Percentiles rank a stretch among this genome's conserved stretches.
These are phyloP conservation scores for Handroanthus guayacan DNA, from an alignment of 257 asterid species.

Conservation along the genomic window DNA sequence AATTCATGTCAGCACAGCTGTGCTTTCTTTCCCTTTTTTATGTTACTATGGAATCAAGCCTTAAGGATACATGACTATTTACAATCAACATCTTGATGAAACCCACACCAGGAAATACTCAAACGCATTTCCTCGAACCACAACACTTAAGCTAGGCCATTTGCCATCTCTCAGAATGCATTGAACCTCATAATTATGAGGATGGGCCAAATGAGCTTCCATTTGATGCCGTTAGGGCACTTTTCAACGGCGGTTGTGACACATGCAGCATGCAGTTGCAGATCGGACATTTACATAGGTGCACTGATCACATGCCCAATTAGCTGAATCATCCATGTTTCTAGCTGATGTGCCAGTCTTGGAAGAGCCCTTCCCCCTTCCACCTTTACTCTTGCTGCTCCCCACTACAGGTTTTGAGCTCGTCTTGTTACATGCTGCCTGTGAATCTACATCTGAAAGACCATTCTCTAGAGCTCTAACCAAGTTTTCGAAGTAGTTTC, in stretches of 20 bases:
- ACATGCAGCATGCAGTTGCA: slow-evolving; percentile 56
- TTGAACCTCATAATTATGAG: slow-evolving; percentile 1
- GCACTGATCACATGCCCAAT: slow-evolving; percentile 75
- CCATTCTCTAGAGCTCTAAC: slow-evolving; percentile 93
- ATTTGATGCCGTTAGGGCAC: neutral
- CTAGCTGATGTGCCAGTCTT: slow-evolving; percentile 51
- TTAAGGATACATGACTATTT: slow-evolving; percentile 37
- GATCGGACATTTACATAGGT: slow-evolving; percentile 54
- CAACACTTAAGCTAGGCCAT: slow-evolving; percentile 3
- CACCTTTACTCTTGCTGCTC: slow-evolving; percentile 73
- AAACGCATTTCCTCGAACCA: slow-evolving; percentile 24
- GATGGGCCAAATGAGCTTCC: neutral
- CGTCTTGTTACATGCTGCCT: slow-evolving; percentile 53
- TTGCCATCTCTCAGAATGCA: slow-evolving; percentile 13
- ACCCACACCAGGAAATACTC: slow-evolving; percentile 24
- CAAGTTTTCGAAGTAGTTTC: slow-evolving; percentile 90
- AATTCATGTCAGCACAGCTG: neutral
- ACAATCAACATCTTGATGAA: slow-evolving; percentile 40
- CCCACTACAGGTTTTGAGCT: slow-evolving; percentile 62
- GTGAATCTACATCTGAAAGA: slow-evolving; percentile 89
- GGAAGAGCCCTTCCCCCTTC: slow-evolving; percentile 64
- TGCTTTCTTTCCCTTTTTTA: neutral
- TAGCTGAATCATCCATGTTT: slow-evolving; percentile 59
- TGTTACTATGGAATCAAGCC: slow-evolving; percentile 32
- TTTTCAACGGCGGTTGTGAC: slow-evolving; percentile 56